These are phyloP conservation scores for Lactifluus hygrophoroides DNA, from an alignment of 768 basidiomycete species.

Conservation along the genomic window DNA sequence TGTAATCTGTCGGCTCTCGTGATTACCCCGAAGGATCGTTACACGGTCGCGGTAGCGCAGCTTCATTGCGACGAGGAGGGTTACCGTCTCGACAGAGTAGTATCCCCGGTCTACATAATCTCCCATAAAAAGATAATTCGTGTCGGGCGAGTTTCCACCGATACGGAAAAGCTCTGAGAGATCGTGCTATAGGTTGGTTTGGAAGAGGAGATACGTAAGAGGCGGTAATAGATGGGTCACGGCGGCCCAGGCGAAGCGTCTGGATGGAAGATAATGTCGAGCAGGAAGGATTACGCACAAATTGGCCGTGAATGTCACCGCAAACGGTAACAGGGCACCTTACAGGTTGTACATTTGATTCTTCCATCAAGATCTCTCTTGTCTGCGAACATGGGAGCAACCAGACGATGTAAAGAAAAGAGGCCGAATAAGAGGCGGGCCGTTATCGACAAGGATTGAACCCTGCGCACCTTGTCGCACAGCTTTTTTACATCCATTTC, in stretches of 20 bases:
- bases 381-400: conserved; percentile 45
- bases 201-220: conserved; percentile 11
- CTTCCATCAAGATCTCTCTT: conserved; percentile 96
- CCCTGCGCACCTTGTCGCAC: conserved; percentile 86
- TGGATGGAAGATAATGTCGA: conserved; percentile 18
- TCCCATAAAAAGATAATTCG: conserved; percentile 99
- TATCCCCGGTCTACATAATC: conserved; percentile 99
- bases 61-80: conserved; percentile 93
- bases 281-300: conserved; percentile 54
- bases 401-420: conserved; percentile 9
- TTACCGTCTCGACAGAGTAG: conserved; percentile 99
- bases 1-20: conserved; percentile 98
- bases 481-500: conserved; percentile 95
- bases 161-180: conserved; percentile 98
- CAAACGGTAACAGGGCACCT: conserved; percentile 98
- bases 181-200: conserved; percentile 66
- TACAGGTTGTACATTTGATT: conserved; percentile 98
- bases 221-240: conserved; percentile 13
- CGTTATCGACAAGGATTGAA: conserved; percentile 26
- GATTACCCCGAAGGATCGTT: conserved; percentile 96
- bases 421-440: conserved; percentile 21
- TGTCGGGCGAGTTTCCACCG: conserved; percentile 97
- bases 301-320: conserved; percentile 99
- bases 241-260: conserved; percentile 1
- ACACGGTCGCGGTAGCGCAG: conserved; percentile 96